A percentile compares a stretch with the other conserved stretches of the same genome.
These are phyloP conservation scores for Apiospora rasikravindrae DNA, from an alignment of 2,329 filamentous ascomycete genomes.

Conservation along the genomic window DNA sequence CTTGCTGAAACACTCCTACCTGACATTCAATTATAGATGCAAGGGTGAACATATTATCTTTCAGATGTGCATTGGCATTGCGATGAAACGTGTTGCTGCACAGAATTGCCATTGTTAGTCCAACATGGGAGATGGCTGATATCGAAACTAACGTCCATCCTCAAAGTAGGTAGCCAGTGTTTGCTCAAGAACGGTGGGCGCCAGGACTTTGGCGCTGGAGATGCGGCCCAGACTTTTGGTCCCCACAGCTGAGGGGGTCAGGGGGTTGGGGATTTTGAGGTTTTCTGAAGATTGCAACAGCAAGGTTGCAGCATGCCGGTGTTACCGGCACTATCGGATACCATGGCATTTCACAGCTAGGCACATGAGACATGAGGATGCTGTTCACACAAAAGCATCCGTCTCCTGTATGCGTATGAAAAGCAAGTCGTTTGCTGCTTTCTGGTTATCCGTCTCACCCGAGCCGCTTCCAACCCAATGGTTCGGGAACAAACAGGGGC, in stretches of 20 bases:
- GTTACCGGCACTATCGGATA: slow-evolving; percentile 1
- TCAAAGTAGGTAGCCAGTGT: neutral
- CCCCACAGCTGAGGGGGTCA: neutral
- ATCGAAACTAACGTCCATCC: neutral
- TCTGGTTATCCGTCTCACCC: slow-evolving; percentile 7
- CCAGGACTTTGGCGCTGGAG: neutral
- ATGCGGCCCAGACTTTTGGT: neutral
- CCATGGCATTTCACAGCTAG: neutral
- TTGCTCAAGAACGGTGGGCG: neutral
- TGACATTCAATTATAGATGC: neutral
- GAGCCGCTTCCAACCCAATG: neutral
- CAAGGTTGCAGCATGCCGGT: slow-evolving; percentile 6
- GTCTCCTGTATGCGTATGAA: too few species aligned
- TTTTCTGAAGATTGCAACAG: neutral
- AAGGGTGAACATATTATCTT: neutral
- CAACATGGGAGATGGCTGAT: neutral
- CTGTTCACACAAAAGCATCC: neutral
- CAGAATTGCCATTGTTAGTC: neutral
- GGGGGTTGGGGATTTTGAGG: neutral
- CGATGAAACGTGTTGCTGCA: neutral
- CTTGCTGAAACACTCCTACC: neutral
- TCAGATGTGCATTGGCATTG: neutral
- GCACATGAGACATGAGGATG: neutral
- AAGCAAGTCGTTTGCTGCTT: too few species aligned
- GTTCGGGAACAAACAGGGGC: neutral